Evolutionary conservation across 2,329 filamentous ascomycete genomes (phyloP).

Genomic region (Myrmaecium sp.): DNA sequence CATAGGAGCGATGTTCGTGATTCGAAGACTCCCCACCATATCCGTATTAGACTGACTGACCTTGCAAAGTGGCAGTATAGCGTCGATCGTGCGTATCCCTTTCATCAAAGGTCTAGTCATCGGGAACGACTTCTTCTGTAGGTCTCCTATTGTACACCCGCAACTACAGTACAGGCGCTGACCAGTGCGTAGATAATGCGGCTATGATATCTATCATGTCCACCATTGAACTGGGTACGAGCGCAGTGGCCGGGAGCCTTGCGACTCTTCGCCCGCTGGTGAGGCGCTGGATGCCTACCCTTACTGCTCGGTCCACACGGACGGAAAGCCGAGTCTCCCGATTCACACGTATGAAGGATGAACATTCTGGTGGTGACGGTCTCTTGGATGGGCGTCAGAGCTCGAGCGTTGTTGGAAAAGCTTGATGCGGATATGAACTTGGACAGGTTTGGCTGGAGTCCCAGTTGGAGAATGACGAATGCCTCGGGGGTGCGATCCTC

Average conservation of each 20-base stretch:
- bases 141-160: conserved; percentile 3
- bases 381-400: too few relatives aligned
- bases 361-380: too few relatives aligned
- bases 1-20: conserved; percentile 21
- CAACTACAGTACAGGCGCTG: neutral
- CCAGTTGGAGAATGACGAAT: too few relatives aligned
- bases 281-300: conserved; percentile 9
- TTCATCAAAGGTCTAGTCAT: conserved; percentile 25
- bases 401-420: too few relatives aligned
- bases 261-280: conserved; percentile 35
- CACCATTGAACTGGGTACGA: conserved; percentile 17
- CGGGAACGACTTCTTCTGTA: conserved; percentile 27
- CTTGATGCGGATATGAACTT: too few relatives aligned
- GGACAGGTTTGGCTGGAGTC: too few relatives aligned
- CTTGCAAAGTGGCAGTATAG: conserved; percentile 31
- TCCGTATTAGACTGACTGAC: conserved; percentile 5
- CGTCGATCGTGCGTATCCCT: conserved; percentile 35
- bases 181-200: conserved; percentile 20
- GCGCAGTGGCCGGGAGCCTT: conserved; percentile 32
- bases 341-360: too few relatives aligned
- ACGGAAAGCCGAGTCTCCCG: too few relatives aligned
- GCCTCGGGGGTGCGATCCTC: too few relatives aligned
- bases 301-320: too few relatives aligned
- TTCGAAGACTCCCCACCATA: neutral
- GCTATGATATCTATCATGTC: conserved; percentile 27